These are phyloP conservation scores for Gossypium schwendimanii DNA, from an alignment of 441 rosid species.

Conservation along the genomic window DNA sequence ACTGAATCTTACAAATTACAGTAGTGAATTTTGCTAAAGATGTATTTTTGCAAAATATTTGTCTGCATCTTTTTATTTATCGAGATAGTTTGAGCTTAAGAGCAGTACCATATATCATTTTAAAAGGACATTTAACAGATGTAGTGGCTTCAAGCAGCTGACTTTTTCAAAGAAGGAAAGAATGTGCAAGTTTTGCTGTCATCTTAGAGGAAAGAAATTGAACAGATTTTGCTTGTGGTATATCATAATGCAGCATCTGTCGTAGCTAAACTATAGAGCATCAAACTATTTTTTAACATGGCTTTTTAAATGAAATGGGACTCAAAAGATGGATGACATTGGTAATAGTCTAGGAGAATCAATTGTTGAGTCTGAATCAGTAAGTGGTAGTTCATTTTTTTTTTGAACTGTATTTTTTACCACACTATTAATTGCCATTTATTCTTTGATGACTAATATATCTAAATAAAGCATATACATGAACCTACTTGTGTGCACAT, in stretches of 20 bases:
- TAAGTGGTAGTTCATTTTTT: background rate
- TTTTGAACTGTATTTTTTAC: background rate
- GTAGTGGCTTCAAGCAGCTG: background rate
- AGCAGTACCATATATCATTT: background rate
- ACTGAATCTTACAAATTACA: background rate
- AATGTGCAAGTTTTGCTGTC: background rate
- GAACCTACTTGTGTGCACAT: background rate
- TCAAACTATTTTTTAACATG: background rate
- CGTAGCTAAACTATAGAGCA: background rate
- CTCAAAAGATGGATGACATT: background rate
- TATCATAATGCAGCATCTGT: background rate
- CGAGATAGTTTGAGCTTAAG: background rate
- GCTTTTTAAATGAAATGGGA: background rate
- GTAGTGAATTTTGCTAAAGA: background rate
- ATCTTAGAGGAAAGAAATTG: background rate
- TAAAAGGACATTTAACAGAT: background rate
- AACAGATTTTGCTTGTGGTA: background rate
- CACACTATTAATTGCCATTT: background rate
- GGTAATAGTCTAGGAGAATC: background rate
- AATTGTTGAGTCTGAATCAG: background rate
- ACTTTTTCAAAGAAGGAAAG: background rate
- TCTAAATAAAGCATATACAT: background rate
- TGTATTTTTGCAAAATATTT: background rate
- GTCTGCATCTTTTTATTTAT: background rate
- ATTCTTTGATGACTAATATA: background rate